A percentile compares a stretch with the other conserved stretches of the same genome.
phyloP scores from a whole-genome alignment of 1,284 basidiomycete genomes.

The Ganoderma boninense region DNA sequence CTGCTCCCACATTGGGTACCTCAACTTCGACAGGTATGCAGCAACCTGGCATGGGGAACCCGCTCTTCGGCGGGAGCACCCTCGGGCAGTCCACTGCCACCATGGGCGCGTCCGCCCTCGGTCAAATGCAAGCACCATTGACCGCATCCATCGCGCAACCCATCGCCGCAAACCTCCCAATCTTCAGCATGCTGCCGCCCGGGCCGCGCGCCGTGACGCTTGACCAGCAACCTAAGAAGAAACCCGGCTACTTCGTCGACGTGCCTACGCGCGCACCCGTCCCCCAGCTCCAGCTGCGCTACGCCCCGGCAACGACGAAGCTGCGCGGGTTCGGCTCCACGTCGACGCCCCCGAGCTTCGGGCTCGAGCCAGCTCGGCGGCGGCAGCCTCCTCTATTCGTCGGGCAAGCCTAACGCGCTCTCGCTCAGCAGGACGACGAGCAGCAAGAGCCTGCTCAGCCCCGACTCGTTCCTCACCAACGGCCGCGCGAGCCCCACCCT shows the following conservation, averaged over 20 bases:
- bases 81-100: constrained; percentile 41
- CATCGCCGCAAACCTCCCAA: constrained; percentile 84
- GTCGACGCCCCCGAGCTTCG: constrained; percentile 47
- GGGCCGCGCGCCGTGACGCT: constrained; percentile 68
- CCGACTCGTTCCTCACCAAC: constrained; percentile 60
- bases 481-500: constrained; percentile 76
- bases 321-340: constrained; percentile 72
- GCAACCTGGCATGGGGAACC: constrained; percentile 47
- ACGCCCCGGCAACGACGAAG: constrained; percentile 70
- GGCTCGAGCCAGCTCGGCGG: constrained; percentile 47
- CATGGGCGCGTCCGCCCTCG: constrained; percentile 51
- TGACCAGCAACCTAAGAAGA: constrained; percentile 75
- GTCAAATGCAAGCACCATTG: constrained; percentile 61
- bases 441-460: constrained; percentile 51
- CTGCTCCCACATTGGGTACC: constrained; percentile 44
- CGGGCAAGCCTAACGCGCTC: constrained; percentile 61
- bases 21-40: constrained; percentile 51
- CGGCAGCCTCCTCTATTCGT: constrained; percentile 52
- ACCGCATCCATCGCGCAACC: constrained; percentile 92
- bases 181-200: constrained; percentile 77
- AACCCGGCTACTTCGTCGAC: constrained; percentile 74
- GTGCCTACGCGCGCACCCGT: constrained; percentile 71
- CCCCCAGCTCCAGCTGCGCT: constrained; percentile 66
- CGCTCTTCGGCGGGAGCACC: constrained; percentile 56
- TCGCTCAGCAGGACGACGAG: constrained; percentile 56